These are phyloP conservation scores for Exutisphaerella laricina DNA, from an alignment of 2,329 filamentous ascomycete genomes.

Conservation along the genomic window DNA sequence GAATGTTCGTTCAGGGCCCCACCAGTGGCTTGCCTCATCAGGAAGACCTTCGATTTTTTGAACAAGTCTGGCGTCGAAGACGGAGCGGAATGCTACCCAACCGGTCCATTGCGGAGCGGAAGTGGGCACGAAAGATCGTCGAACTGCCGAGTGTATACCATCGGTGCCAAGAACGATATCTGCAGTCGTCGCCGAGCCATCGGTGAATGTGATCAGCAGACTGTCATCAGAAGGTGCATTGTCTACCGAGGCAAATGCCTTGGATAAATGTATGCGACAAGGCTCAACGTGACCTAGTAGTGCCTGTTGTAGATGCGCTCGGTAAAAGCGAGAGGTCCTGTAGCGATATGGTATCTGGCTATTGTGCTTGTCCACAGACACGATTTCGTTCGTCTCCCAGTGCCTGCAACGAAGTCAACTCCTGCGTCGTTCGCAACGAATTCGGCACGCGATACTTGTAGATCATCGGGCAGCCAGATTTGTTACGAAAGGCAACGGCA, in stretches of 20 bases:
- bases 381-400: slow-evolving; percentile 37
- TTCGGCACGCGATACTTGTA: slow-evolving; percentile 26
- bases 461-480: slow-evolving; percentile 32
- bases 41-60: slow-evolving; percentile 32
- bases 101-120: slow-evolving; percentile 36
- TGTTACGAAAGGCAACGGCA: slow-evolving; percentile 33
- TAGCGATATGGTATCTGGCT: slow-evolving; percentile 31
- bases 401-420: slow-evolving; percentile 18
- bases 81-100: slow-evolving; percentile 35
- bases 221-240: slow-evolving; percentile 11
- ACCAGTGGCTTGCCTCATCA: slow-evolving; percentile 35
- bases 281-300: slow-evolving; percentile 31
- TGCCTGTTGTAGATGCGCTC: slow-evolving; percentile 35
- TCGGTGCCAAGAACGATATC: slow-evolving; percentile 36
- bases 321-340: slow-evolving; percentile 34
- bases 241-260: slow-evolving; percentile 23
- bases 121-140: slow-evolving; percentile 25
- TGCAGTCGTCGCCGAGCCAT: slow-evolving; percentile 27
- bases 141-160: slow-evolving; percentile 35
- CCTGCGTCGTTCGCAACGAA: too few species aligned
- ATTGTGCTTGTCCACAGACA: slow-evolving; percentile 32
- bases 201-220: slow-evolving; percentile 29
- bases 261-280: slow-evolving; percentile 30
- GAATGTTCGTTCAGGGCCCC: slow-evolving; percentile 23
- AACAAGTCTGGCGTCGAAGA: slow-evolving; percentile 34